Evolutionary conservation across 176 grass and related monocot genomes (phyloP), one percentile per base, ranked within the genome.

Genomic region (Avena eriantha): DNA sequence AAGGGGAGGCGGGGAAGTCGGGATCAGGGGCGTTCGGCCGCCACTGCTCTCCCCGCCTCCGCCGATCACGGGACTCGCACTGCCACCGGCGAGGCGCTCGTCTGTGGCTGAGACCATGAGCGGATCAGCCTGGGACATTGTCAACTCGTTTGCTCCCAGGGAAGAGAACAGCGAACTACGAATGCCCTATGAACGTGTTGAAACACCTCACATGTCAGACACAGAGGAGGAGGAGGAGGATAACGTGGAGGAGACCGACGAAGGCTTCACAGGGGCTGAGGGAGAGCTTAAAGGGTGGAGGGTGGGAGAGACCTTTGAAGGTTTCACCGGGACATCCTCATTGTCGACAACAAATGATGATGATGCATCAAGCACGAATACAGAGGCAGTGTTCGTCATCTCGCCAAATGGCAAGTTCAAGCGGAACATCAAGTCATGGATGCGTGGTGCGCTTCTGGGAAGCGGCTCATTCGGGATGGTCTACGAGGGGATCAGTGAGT

Each of bases 401-500:
- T 99, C 97, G 5, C 97, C 94, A 0, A 99, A 99, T 89, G 97
- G 90, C 74, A 91, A 80, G 76, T 88, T 96, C 75, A 96, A 91
- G 88, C 87, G 83, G 31, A 94, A 73, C 87, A 96, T 99, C 34
- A 94, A 87, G 85, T 90, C 90, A 50, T 99, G 97, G 97, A 88
- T 81, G 84, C 89, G 84, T 36, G 97, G 97, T 47, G 84, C 63
- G 45, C 94, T 90, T 65, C 86, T 99, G 47, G 97, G 97, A 55
- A 94, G 89, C 15, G 97, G 97, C 73, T 99, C 97, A 10, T 99
- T 93, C 11, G 97, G 97, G 21, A 87, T 65, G 17, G 97, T 99
- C 79, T 96, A 93, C n/a, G 94, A 99, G 80, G 97, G 90, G 60
- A 96, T 96, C 76, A 99, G 94, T 74, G 97, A 99, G 97, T 99